Percentiles rank a stretch among this genome's conserved stretches.
phyloP scores from a whole-genome alignment of 139 green algal genomes.

The Coelastrella sp. region DNA sequence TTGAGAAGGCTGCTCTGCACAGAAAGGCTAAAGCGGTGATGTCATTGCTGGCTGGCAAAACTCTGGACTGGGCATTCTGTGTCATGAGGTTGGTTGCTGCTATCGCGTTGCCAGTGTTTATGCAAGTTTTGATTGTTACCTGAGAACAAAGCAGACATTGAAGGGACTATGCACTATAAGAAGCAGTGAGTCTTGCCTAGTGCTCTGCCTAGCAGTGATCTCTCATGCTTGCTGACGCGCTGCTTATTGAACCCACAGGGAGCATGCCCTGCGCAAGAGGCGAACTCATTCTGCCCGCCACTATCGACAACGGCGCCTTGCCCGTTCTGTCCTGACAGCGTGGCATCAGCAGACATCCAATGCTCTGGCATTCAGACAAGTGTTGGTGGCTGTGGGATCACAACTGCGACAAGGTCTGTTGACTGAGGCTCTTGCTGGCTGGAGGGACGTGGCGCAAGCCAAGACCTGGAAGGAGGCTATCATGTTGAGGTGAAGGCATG shows the following conservation, averaged over 20 bases:
- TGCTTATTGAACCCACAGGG: conserved; percentile 1
- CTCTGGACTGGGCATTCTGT: conserved; percentile 29
- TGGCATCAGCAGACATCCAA: conserved; percentile 6
- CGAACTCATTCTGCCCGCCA: conserved; percentile 22
- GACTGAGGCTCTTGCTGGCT: not conserved
- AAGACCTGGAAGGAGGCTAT: conserved; percentile 34
- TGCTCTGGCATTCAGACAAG: not conserved
- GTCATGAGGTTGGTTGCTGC: conserved; percentile 25
- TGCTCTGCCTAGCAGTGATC: not conserved
- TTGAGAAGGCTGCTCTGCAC: conserved; percentile 17
- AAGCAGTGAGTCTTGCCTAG: too few species aligned
- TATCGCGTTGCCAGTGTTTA: too few species aligned
- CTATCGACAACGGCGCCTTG: not conserved
- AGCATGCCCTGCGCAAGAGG: conserved; percentile 42
- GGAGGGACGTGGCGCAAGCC: conserved; percentile 1
- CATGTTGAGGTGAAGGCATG: conserved; percentile 19
- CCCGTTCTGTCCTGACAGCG: not conserved
- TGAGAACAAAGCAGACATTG: too few species aligned
- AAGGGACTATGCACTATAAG: too few species aligned
- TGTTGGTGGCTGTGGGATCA: not conserved
- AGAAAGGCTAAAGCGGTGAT: conserved; percentile 2
- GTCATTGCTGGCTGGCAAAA: conserved; percentile 10
- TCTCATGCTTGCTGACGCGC: too few species aligned
- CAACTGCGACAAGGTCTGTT: not conserved
- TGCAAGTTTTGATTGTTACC: too few species aligned